Evolutionary conservation across 2,329 filamentous ascomycete species (phyloP), one percentile per base, ranked within the genome.

Genomic region (Bipolaris zeicola): DNA sequence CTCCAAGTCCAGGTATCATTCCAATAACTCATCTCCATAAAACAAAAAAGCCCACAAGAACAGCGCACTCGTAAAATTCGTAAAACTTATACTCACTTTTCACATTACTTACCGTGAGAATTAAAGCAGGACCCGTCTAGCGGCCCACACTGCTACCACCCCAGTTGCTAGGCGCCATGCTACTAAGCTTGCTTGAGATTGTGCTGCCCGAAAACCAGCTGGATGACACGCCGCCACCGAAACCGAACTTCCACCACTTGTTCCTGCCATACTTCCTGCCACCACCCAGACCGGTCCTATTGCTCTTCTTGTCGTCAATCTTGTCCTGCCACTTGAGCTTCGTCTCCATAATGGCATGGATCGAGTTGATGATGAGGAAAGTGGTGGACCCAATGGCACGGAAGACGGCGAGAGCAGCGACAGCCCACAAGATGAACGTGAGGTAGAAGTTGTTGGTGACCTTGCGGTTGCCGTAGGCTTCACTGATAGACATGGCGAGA

Each of bases 371-470:
- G 57, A 97, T 76, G 2, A 91, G 88, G 78, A 96, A 99, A 0
- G 91, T 85, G 0, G 87, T 88, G 8, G 85, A 89, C 0, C 95
- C 95, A 1, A 97, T 75, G 0, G 92, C 93, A 62, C 95, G 87
- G 83, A 99, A 96, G 6, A 95, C 80, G 1, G 96, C 95, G 24
- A 99, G 79, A 0, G 84, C 83, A 0, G 95, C 95, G 13, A 99
- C 95, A 28, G 85, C 82, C 95, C 95, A 99, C 20, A 99, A 83
- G 72, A 99, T 91, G 78, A 98, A 95, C 34, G 88, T 89, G 41
- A 99, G 84, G 76, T 99, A 99, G 73, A 90, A 87, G 80, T 99
- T 99, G 67, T 88, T 84, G 6, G 88, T 88, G 48, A 96, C 88
- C 38, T 86, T 80, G 45, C 83, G 85, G 58, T 84, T 82, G 43